A percentile compares a stretch with the other conserved stretches of the same genome.
These are phyloP conservation scores for Microglena sp. DNA, from an alignment of 139 green algal species.

Conservation along the genomic window DNA sequence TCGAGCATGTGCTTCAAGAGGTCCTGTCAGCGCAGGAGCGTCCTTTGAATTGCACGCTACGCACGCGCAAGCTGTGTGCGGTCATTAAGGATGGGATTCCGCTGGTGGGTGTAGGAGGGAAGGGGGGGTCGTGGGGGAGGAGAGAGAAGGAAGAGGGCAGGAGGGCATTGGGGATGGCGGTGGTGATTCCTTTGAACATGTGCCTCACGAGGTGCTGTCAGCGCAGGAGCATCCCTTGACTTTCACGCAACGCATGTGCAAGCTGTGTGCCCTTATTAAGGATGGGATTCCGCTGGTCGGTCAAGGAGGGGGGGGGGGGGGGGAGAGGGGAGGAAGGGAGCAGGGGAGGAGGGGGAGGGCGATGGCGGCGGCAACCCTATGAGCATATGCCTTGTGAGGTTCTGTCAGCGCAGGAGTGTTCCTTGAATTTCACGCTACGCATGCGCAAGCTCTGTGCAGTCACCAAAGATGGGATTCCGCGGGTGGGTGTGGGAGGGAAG, in stretches of 20 bases:
- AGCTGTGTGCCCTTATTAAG: conserved; percentile 56
- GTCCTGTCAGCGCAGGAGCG: conserved; percentile 14
- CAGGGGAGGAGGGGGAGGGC: not conserved
- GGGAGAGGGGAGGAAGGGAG: not conserved
- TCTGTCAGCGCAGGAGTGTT: conserved; percentile 16
- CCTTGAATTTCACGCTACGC: conserved; percentile 80
- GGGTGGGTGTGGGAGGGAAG: not conserved
- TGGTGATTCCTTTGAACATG: conserved; percentile 30
- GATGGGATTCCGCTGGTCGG: not conserved
- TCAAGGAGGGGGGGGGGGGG: not conserved
- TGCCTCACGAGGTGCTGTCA: conserved; percentile 33
- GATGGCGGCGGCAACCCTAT: conserved; percentile 20
- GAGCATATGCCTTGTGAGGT: conserved; percentile 35
- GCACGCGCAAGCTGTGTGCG: conserved; percentile 66
- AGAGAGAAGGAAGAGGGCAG: not conserved
- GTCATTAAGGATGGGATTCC: conserved; percentile 18
- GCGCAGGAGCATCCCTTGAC: conserved; percentile 47
- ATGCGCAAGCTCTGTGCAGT: conserved; percentile 69
- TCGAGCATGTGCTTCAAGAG: conserved; percentile 40
- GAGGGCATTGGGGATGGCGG: not conserved
- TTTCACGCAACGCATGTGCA: conserved; percentile 74
- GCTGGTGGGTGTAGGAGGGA: not conserved
- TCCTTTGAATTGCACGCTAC: conserved; percentile 81
- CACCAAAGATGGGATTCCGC: not conserved
- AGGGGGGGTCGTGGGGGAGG: not conserved